Base-by-base conservation (phyloP, 1,284 basidiomycete genomes). In the Pseudozyma tsukubaensis region DNA sequence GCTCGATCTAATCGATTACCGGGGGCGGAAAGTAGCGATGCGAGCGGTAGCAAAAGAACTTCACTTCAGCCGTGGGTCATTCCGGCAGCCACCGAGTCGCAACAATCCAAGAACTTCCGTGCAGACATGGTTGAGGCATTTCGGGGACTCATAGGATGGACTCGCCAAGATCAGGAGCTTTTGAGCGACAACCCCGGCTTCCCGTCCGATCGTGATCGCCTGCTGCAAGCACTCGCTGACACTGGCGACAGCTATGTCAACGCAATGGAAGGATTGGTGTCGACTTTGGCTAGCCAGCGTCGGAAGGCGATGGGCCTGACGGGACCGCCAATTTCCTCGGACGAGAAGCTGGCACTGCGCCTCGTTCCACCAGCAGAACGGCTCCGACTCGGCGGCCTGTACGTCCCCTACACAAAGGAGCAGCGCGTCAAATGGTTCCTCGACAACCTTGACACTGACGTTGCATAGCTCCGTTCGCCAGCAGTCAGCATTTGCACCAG, bases 371-470 rank as follows among this genome's bases (percentile, higher is more conserved):
- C 71, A 3, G 29, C 57, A 2, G 65, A 65, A 18, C 44, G 58
- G 3, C 57, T 73, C 32, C 58, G 49, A 13, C 44, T 73, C 1
- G 71, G 71, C 29, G 65, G 60, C 34, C 56, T 68, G 57, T 73
- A 73, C 34, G 65, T 68, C 11, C 71, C 71, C 36, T 73, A 65
- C 52, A 73, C 71, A 45, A 69, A 69, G 47, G 13, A 51, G 21
- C 65, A 73, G 42, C 71, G 71, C 34, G 34, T 73, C 16, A 44
- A 47, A 24, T 73, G 71, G 71, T 73, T 73, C 37, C 47, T 73
- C 16, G 71, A 64, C 54, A 68, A 73, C 44, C 42, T 73, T 10
- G 55, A 68, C 4, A 65, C 71, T 29, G 57, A 64, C 37, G 65
- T 64, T 7, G 71, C 71, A 19, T 73, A 58, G 40, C 6, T 8